Evolutionary conservation across 805 yeast genomes (phyloP), one percentile per base, ranked within the genome.

Genomic region (Saccharomyces cerevisiae): DNA sequence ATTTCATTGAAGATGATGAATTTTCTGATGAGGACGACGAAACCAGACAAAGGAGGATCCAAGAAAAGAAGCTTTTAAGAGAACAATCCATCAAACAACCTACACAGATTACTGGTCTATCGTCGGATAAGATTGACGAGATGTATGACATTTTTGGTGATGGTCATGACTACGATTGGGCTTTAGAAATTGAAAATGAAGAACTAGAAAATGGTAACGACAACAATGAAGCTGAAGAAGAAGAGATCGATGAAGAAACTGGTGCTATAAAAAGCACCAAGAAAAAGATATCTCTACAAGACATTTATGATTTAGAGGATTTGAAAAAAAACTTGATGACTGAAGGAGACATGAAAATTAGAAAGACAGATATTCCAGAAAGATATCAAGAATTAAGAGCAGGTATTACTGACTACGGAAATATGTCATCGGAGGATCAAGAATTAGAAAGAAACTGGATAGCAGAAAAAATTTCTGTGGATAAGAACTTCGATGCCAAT

Each of bases 141-240:
- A 80, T 94, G 66, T 90, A 84, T 65, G 99, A 94, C 68, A 89
- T 94, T 13, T 94, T 94, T 68, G 99, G 99, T 60, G 95, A 90
- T 69, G 99, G 99, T 51, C 90, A 84, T 59, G 97, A 92, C 66
- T 94, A 94, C 70, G 97, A 89, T 54, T 94, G 99, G 98, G 99
- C 99, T 11, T 76, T 94, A 53, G 97, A 89, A 65, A 67, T 89
- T 70, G 71, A 74, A 29, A 80, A 76, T 60, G 83, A 80, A 51
- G 74, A 70, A 28, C 72, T 67, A 41, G 64, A 62, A 27, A 70
- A 69, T 55, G 75, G 70, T 36, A 75, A 69, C 24, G 64, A 65
- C 32, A 70, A 43, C 57, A 63, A 55, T n/a, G 60, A 61, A 29
- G 56, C 53, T 11, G 57, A 52, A 2, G 57, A 56, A 24, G 56